These are phyloP conservation scores for Geosmithia morbida DNA, from an alignment of 2,329 filamentous ascomycete species.

Conservation along the genomic window DNA sequence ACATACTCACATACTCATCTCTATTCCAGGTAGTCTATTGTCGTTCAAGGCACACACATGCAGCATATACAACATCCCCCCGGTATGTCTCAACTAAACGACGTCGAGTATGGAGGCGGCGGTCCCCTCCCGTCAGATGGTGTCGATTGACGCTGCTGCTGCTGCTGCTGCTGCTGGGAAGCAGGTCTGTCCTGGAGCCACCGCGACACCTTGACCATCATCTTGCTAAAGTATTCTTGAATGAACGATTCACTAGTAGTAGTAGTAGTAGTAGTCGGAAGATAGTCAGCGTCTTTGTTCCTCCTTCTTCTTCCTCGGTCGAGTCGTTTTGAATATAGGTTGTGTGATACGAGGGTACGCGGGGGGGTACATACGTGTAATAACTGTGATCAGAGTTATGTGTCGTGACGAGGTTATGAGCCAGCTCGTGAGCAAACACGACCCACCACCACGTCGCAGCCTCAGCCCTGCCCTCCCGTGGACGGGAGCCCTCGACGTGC, in stretches of 20 bases:
- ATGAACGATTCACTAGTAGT: slow-evolving; percentile 56
- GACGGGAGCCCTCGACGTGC: slow-evolving; percentile 20
- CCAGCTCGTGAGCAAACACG: slow-evolving; percentile 87
- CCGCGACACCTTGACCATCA: slow-evolving; percentile 39
- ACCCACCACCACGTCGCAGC: slow-evolving; percentile 86
- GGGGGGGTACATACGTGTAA: slow-evolving; percentile 47
- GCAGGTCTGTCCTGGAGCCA: slow-evolving; percentile 12
- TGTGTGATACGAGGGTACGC: too few relatives aligned
- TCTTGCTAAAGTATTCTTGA: slow-evolving; percentile 59
- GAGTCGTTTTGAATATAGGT: too few relatives aligned
- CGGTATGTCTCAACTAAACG: not conserved
- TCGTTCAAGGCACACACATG: too few relatives aligned
- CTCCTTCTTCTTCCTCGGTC: not conserved
- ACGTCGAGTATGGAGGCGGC: not conserved
- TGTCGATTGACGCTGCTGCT: not conserved
- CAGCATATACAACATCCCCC: not conserved
- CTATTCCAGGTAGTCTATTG: not conserved
- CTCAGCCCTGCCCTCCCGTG: slow-evolving; percentile 41
- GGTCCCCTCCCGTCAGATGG: not conserved
- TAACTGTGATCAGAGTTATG: slow-evolving; percentile 73
- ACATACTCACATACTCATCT: not conserved
- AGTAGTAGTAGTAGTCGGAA: not conserved
- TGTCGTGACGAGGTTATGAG: slow-evolving; percentile 73
- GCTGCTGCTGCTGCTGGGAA: slow-evolving; percentile 2
- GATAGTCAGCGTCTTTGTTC: slow-evolving; percentile 6